Conservation (phyloP, 2,329 filamentous ascomycete species). For the Colletotrichum falcatum region DNA sequence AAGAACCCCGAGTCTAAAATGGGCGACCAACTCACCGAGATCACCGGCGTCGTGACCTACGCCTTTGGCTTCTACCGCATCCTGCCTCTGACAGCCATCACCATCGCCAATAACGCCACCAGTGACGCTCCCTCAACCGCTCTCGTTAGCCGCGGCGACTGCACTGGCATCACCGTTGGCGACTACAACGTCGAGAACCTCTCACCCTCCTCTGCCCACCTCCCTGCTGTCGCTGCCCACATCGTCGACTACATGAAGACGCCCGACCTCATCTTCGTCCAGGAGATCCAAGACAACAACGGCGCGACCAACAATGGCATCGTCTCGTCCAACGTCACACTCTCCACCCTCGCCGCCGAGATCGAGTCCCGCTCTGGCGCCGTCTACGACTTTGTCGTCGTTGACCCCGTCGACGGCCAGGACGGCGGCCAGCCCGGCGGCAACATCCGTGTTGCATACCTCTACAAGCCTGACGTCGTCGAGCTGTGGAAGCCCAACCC, state of each 20-base stretch:
- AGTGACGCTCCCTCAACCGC: slow-evolving; percentile 62
- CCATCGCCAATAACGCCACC: slow-evolving; percentile 59
- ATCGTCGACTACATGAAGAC: slow-evolving; percentile 73
- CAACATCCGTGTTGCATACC: slow-evolving; percentile 78
- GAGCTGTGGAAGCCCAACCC: slow-evolving; percentile 68
- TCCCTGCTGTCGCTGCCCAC: slow-evolving; percentile 71
- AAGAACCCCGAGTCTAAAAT: slow-evolving; percentile 72
- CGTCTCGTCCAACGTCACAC: slow-evolving; percentile 67
- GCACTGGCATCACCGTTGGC: slow-evolving; percentile 71
- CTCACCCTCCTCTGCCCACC: slow-evolving; percentile 64
- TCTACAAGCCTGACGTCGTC: slow-evolving; percentile 72
- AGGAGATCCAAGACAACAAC: slow-evolving; percentile 77
- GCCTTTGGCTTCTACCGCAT: slow-evolving; percentile 77
- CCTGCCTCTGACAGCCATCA: slow-evolving; percentile 70
- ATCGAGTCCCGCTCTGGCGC: slow-evolving; percentile 61
- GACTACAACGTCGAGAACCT: slow-evolving; percentile 80
- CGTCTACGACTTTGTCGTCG: slow-evolving; percentile 69
- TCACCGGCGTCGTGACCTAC: slow-evolving; percentile 76
- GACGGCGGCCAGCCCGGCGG: slow-evolving; percentile 77
- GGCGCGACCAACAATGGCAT: slow-evolving; percentile 71
- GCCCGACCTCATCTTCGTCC: slow-evolving; percentile 75
- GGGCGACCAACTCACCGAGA: slow-evolving; percentile 72
- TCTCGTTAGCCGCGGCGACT: slow-evolving; percentile 66
- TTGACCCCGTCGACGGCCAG: slow-evolving; percentile 68
- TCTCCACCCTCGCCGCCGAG: slow-evolving; percentile 65